These are phyloP conservation scores for Claviceps fusiformis DNA, from an alignment of 2,329 filamentous ascomycete genomes.

Conservation along the genomic window DNA sequence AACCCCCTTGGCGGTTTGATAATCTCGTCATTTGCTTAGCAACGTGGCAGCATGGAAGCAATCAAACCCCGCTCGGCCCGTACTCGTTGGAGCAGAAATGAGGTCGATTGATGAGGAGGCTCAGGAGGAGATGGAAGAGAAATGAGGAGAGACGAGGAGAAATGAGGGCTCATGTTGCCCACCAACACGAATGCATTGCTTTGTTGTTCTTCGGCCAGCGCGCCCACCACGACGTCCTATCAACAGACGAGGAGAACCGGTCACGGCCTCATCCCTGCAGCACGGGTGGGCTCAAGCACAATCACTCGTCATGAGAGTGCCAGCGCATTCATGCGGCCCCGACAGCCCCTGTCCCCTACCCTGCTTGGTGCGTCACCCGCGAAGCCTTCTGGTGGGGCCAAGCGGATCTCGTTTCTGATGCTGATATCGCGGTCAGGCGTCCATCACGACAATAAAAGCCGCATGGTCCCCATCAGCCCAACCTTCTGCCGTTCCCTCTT, in stretches of 20 bases:
- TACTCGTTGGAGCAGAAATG: neutral
- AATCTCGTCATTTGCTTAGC: neutral
- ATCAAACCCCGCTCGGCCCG: neutral
- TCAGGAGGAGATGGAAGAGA: no score
- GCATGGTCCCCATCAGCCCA: slow-evolving; percentile 31
- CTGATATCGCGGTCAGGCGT: slow-evolving; percentile 14
- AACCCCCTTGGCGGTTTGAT: neutral
- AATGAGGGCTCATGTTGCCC: neutral
- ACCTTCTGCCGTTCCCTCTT: slow-evolving; percentile 17
- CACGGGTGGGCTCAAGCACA: slow-evolving; percentile 20
- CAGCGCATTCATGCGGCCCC: slow-evolving; percentile 32
- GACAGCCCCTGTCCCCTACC: slow-evolving; percentile 6
- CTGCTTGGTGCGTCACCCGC: slow-evolving; percentile 8
- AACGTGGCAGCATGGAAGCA: neutral
- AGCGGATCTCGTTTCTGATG: slow-evolving; percentile 4
- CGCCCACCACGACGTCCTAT: slow-evolving; percentile 22
- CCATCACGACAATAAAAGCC: slow-evolving; percentile 33
- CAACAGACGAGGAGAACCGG: slow-evolving; percentile 25
- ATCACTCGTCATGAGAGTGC: slow-evolving; percentile 26
- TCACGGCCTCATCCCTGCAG: slow-evolving; percentile 19
- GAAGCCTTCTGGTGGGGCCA: slow-evolving; percentile 13
- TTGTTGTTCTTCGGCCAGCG: slow-evolving; percentile 31
- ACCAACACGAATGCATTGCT: slow-evolving; percentile 22
- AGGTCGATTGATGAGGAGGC: no score
- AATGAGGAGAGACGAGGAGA: neutral